Evolutionary conservation across 352 stramenopile species (phyloP), one percentile per base, ranked within the genome.

Genomic region (Pythium brassicae): DNA sequence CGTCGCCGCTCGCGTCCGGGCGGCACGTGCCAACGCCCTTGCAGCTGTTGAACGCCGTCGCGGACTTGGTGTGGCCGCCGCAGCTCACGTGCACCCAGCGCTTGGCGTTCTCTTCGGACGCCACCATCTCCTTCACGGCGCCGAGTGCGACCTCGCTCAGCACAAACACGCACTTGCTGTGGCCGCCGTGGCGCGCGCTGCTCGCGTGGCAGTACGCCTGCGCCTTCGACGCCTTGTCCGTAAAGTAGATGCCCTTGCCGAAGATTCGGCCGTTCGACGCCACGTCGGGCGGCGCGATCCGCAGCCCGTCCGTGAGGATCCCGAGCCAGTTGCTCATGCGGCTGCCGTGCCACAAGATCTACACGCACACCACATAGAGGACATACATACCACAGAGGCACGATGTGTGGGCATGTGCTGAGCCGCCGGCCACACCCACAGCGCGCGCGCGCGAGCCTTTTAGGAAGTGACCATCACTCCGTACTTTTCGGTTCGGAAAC

Each of bases 301-400:
- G 71, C 34, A 96, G 63, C 6, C 87, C 87, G 53, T 91, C 71
- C 32, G 68, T 74, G 49, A 96, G 66, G 43, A 96, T 95, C 55
- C 85, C 78, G 23, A 83, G 45, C 81, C 88, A 94, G 59, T 96
- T 96, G 55, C 66, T 72, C 58, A 94, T 63, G 35, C 80, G 69
- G 44, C 78, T 95, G n/a, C 86, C 87, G 43, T 96, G 87, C 87
- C 87, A 96, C 40, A 96, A 56, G 53, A 96, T 80, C 76, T 87
- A 66, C 60, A 66, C 9, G 11, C 20, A 17, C 37, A 43, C 10
- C 8, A 56, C 19, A 47, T n/a, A n/a, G 2, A 43, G 14, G 2
- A 42, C 14, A 11, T 15, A 10, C 4, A 7, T 15, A 44, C 4
- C 20, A 17, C 37, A 9, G 9, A 40, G n/a, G n/a, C n/a, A n/a